These are phyloP conservation scores for Sclerotinia sclerotiorum DNA, from an alignment of 2,329 filamentous ascomycete genomes.

Conservation along the genomic window DNA sequence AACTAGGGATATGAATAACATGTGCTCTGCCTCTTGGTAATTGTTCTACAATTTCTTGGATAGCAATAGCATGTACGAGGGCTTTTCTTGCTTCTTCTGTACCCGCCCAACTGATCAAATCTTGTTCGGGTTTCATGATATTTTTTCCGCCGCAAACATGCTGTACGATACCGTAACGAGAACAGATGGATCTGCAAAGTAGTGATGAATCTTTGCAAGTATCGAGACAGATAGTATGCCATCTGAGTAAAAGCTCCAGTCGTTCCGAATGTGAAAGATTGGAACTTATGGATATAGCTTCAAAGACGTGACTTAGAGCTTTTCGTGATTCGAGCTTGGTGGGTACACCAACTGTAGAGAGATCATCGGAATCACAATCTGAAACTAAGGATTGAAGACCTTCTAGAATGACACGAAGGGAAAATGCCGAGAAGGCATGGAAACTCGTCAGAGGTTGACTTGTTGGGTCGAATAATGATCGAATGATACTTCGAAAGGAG, in stretches of 20 bases:
- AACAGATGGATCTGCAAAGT: conserved; percentile 45
- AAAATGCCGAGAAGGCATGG: conserved; percentile 45
- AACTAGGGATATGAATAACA: conserved; percentile 47
- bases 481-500: conserved; percentile 45
- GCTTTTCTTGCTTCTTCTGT: conserved; percentile 45
- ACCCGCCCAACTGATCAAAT: conserved; percentile 44
- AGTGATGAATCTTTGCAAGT: conserved; percentile 44
- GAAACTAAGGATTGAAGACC: conserved; percentile 47
- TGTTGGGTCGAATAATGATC: conserved; percentile 43
- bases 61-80: conserved; percentile 47
- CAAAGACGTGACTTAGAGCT: conserved; percentile 45
- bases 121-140: conserved; percentile 38
- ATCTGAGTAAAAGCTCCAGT: conserved; percentile 46
- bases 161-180: conserved; percentile 43
- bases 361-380: conserved; percentile 43
- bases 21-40: conserved; percentile 47
- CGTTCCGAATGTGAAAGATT: conserved; percentile 40
- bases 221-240: conserved; percentile 48
- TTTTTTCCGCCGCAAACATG: conserved; percentile 43
- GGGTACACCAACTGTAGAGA: conserved; percentile 44
- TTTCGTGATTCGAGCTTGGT: conserved; percentile 43
- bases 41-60: conserved; percentile 49
- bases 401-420: conserved; percentile 46
- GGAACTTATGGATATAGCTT: conserved; percentile 43
- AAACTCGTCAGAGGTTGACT: conserved; percentile 30